These are phyloP conservation scores for Ambrosia artemisiifolia DNA, from an alignment of 129 eudicot genomes.

Conservation along the genomic window DNA sequence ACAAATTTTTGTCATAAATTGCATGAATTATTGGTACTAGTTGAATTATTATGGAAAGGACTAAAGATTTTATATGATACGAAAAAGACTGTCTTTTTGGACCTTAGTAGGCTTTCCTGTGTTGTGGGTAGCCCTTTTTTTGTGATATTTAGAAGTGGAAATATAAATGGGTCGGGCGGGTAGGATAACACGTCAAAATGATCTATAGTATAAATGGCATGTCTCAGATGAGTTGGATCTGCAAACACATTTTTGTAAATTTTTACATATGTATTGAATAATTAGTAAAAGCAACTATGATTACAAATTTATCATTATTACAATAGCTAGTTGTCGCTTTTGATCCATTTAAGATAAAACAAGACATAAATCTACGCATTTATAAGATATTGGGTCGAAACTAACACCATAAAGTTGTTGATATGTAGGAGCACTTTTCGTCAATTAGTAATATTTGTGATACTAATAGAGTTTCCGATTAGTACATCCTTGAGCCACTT, in stretches of 20 bases:
- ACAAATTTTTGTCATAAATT: background rate
- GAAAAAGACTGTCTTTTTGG: background rate
- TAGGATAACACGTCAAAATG: background rate
- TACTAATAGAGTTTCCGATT: background rate
- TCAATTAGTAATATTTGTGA: background rate
- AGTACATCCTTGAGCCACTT: background rate
- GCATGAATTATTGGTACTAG: background rate
- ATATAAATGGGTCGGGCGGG: background rate
- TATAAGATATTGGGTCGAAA: background rate
- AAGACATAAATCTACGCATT: background rate
- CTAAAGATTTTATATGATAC: background rate
- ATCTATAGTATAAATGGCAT: background rate
- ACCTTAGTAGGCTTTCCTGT: background rate
- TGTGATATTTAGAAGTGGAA: background rate
- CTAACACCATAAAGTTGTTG: background rate
- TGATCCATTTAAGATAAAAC: too few relatives aligned
- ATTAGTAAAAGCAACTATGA: background rate
- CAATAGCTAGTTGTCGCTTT: background rate
- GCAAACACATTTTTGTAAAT: background rate
- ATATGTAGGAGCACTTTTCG: background rate
- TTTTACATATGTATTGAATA: background rate
- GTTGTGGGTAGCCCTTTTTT: background rate
- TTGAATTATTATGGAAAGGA: background rate
- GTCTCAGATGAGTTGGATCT: background rate
- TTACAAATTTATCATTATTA: background rate